Evolutionary conservation across 2,329 filamentous ascomycete species (phyloP), one percentile per base, ranked within the genome.

Genomic region (Sarocladiaceae sp.): DNA sequence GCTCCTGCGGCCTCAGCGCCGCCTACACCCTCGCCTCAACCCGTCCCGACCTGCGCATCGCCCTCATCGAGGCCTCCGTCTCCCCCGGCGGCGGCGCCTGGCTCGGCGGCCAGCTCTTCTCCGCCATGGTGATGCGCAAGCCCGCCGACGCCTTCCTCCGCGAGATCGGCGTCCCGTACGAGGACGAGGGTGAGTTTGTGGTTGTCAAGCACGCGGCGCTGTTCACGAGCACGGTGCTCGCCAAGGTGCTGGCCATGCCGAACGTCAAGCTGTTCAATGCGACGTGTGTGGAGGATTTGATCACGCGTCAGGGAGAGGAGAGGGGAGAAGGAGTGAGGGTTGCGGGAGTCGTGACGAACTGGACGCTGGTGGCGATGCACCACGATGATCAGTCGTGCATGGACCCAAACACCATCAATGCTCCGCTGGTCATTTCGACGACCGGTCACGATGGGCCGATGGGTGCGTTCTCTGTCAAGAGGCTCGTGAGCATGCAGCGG

Each of bases 181-280:
- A 95, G 57, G 88, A 95, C 50, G 89, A 95, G 58, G 86, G 85
- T 43, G 78, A 85, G 68, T 93, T 85, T 54, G 88, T 96, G 12
- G 88, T 95, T 2, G 89, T 95, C 63, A 94, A 93, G 79, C 89
- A 95, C 66, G 89, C 90, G 26, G 87, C 89, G 0, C 77, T 95
- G 49, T 95, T 95, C 73, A 96, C 89, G 24, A 88, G 83, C 48
- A 95, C 89, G 20, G 72, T 96, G 47, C 70, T 96, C 56, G 84
- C 83, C 60, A 85, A 85, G 67, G 89, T 96, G 9, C 72, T 96
- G 43, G 68, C 77, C 48, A 86, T 94, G 70, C 85, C 87, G 51
- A 95, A 96, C 66, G 79, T 95, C 59, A 96, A 96, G 78, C 81
- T 96, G 50, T 96, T 95, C 80, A 96, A 96, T 62, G 89, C 89